Percentiles rank a stretch among this genome's conserved stretches.
Conservation (phyloP, 495 filamentous ascomycete species). For the Neurospora tetrasperma region DNA sequence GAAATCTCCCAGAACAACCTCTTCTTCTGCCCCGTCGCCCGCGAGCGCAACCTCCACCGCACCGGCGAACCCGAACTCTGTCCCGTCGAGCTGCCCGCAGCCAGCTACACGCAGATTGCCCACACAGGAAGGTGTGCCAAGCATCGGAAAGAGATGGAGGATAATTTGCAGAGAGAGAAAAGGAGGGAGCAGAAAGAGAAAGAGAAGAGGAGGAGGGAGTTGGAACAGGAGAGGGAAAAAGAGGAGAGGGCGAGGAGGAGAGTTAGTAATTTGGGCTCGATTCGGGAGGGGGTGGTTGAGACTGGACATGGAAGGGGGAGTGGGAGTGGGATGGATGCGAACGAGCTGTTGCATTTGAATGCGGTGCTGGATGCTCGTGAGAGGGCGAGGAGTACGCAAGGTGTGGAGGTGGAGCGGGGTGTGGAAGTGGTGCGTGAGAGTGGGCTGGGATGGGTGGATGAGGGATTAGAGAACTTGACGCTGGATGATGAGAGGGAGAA, state of each 20-base stretch:
- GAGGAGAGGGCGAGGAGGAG: background rate
- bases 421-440: background rate
- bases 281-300: background rate
- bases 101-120: background rate
- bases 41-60: background rate
- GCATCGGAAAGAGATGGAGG: background rate
- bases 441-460: background rate
- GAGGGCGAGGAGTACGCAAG: background rate
- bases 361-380: background rate
- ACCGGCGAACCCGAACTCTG: background rate
- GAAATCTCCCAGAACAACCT: background rate
- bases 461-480: background rate
- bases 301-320: background rate
- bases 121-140: background rate
- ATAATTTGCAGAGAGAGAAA: background rate
- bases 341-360: background rate
- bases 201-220: background rate
- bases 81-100: background rate
- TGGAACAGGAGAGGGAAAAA: background rate
- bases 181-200: background rate
- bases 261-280: background rate
- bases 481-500: background rate
- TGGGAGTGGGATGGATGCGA: background rate
- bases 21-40: background rate
- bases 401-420: background rate